Evolutionary conservation across 192 early-diverging fungal genomes (phyloP), one percentile per base, ranked within the genome.

Genomic region (Spizellomyces sp.): DNA sequence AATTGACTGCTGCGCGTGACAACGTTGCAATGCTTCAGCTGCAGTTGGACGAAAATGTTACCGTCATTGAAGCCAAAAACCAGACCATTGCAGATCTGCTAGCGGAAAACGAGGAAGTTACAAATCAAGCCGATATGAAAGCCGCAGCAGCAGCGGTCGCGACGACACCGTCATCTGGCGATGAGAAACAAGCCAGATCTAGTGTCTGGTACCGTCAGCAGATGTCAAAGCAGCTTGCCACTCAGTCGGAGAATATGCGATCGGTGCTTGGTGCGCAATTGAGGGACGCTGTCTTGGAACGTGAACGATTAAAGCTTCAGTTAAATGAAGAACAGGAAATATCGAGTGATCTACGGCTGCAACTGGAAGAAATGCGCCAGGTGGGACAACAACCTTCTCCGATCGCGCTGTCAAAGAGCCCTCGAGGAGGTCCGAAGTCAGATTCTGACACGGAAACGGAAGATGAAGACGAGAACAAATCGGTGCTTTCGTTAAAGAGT

Each of bases 31-130:
- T 62, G 0, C 21, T 68, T 5, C 50, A 73, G 44, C 45, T 45
- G 48, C 78, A 75, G 58, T 56, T 82, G 4, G 80, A 85, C 15
- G 71, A 85, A 42, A 70, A 77, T 63, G 47, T 71, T 5, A 43
- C 57, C 15, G 9, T 48, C 4, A 64, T 86, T 41, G 80, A 84
- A 46, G 69, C 68, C 9, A 80, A 80, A 67, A 82, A 86, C 59
- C 70, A 82, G 8, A 76, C 54, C 10, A 86, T 86, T 47, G 67
- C 77, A 6, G 75, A 82, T 44, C 69, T 86, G 8, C 59, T 71
- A 2, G 62, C 71, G 42, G 82, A 86, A 62, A 61, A 82, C 8
- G 84, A 86, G 55, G 84, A 82, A 48, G 57, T 71, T 9, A 67
- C 77, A 5, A 81, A 82, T 67, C 64, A 84, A 69, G 56, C 79